These are phyloP conservation scores for Vitis vinifera DNA, from an alignment of 164 flowering plant genomes.

Conservation along the genomic window DNA sequence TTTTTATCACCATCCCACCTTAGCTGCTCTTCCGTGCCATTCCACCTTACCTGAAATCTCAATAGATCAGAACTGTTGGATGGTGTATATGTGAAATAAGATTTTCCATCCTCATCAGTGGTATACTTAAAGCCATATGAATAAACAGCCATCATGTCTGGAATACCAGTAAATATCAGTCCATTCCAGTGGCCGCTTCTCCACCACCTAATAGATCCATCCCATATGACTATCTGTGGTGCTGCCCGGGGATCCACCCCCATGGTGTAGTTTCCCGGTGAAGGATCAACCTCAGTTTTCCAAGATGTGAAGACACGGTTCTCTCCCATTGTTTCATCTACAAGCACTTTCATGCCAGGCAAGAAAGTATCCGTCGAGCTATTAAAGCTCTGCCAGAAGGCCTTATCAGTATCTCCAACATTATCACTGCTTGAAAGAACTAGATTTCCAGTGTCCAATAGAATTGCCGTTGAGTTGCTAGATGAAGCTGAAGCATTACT, in stretches of 20 bases:
- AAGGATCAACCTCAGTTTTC: slow-evolving; percentile 49
- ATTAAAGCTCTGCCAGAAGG: slow-evolving; percentile 56
- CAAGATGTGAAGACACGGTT: slow-evolving; percentile 41
- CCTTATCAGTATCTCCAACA: neutral
- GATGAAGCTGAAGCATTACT: slow-evolving; percentile 20
- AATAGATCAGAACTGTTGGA: slow-evolving; percentile 22
- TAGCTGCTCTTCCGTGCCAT: slow-evolving; percentile 46
- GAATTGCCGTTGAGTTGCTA: slow-evolving; percentile 21
- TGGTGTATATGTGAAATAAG: slow-evolving; percentile 36
- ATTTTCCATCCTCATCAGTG: slow-evolving; percentile 16
- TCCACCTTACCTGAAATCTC: slow-evolving; percentile 34
- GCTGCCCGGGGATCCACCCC: slow-evolving; percentile 44
- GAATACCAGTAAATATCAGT: slow-evolving; percentile 39
- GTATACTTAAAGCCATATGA: slow-evolving; percentile 40
- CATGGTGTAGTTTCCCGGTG: slow-evolving; percentile 42
- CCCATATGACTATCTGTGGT: slow-evolving; percentile 58
- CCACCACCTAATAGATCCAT: slow-evolving; percentile 39
- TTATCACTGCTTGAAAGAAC: slow-evolving; percentile 17
- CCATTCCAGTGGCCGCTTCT: slow-evolving; percentile 67
- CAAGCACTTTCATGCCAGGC: slow-evolving; percentile 47
- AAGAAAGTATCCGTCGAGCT: slow-evolving; percentile 54
- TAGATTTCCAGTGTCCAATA: slow-evolving; percentile 42
- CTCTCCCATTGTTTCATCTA: slow-evolving; percentile 25
- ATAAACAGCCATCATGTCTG: slow-evolving; percentile 26
- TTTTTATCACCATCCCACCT: slow-evolving; percentile 32